Evolutionary conservation across 805 yeast genomes (phyloP).

Genomic region (Saturnispora galanensis): DNA sequence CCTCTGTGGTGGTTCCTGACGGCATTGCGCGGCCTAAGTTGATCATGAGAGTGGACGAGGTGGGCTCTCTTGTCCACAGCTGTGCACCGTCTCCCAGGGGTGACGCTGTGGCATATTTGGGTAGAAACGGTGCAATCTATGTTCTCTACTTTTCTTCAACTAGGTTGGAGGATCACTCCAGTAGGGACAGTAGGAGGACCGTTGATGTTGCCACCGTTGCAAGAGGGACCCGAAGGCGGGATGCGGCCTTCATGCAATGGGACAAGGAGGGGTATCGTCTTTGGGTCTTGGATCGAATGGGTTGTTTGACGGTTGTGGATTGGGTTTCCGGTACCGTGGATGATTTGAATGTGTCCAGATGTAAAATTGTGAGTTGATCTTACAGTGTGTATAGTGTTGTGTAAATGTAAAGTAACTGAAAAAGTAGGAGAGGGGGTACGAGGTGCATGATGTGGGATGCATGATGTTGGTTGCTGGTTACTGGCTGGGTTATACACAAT

Average conservation of each 20-base stretch:
- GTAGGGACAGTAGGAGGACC: conserved; percentile 48
- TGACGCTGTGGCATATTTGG: conserved; percentile 74
- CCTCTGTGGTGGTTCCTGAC: conserved; percentile 29
- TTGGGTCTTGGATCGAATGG: conserved; percentile 72
- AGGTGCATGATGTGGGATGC: too few relatives aligned
- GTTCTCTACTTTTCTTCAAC: conserved; percentile 47
- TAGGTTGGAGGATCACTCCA: conserved; percentile 42
- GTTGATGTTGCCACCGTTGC: conserved; percentile 71
- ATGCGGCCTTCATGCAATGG: conserved; percentile 71
- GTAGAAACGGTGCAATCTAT: conserved; percentile 67
- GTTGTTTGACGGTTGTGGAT: conserved; percentile 68
- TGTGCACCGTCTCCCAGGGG: conserved; percentile 76
- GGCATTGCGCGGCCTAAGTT: conserved; percentile 50
- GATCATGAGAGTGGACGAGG: conserved; percentile 58
- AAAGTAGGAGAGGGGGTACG: too few relatives aligned
- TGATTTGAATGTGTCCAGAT: conserved; percentile 54
- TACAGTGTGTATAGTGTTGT: too few relatives aligned
- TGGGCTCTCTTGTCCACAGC: conserved; percentile 70
- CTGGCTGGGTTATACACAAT: too few relatives aligned
- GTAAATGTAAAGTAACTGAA: too few relatives aligned
- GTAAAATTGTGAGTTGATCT: conserved; percentile 39
- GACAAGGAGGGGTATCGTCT: conserved; percentile 76
- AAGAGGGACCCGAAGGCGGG: conserved; percentile 59
- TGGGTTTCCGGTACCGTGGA: conserved; percentile 81
- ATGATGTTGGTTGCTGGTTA: too few relatives aligned